Base-by-base conservation (phyloP, 2,329 filamentous ascomycete species). In the Sporothrix mexicana region DNA sequence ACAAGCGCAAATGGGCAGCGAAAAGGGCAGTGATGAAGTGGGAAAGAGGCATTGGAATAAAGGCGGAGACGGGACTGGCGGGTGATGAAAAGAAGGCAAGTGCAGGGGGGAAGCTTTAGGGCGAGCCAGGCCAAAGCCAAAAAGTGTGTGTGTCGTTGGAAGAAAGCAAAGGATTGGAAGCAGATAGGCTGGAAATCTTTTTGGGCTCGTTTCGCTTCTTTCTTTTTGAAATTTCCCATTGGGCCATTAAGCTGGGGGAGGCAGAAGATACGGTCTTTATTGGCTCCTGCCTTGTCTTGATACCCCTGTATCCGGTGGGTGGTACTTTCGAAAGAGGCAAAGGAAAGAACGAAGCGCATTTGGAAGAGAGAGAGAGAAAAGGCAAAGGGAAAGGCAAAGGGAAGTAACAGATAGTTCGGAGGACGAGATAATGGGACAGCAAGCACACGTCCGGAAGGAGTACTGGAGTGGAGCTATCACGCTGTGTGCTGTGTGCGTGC, bases 401-500 rank as follows among this genome's bases (percentile, higher is more conserved):
- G 12, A 43, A 36, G 30, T 4, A 36, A 36, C 30, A 36, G 59
- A 20, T 13, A 45, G 10, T 47, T 15, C 20, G 15, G 20, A 55
- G 41, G 74, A 61, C 23, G 64, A 41, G 10, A 10, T 36, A 66
- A 20, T 30, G 64, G 30, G 2, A 51, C 64, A 51, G 45, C 23
- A 67, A 25, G 23, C 12, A 47, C n/a, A 15, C 43, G 62, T 66
- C 62, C 20, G 43, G 43, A 66, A 25, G 59, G 20, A 62, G 59
- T 36, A 43, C 43, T 62, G 36, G 79, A 77, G 70, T 74, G 76
- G 74, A 70, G 72, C 36, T 47, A 70, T 59, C 53, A 59, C 41
- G 36, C 43, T 66, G 64, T 53, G 9, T 17, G 30, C 30, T 36
- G 15, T 45, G n/a, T 66, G 25, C 25, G 13, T 64, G 10, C 41